Conservation (phyloP, 495 filamentous ascomycete species). For the Usnea hakonensis region DNA sequence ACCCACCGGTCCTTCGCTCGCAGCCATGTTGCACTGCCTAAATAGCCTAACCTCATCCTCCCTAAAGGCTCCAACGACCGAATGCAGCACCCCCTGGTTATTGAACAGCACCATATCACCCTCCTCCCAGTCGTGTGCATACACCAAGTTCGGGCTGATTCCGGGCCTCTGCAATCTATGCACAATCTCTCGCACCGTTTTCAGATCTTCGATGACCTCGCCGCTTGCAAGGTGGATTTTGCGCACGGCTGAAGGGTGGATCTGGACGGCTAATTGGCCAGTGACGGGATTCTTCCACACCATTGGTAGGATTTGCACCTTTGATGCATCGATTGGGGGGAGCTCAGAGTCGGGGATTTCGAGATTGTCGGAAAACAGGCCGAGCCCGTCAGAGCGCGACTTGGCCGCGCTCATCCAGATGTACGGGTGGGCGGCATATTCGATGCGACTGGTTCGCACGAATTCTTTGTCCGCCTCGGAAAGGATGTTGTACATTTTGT, state of each 20-base stretch:
- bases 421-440: constrained; percentile 71
- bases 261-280: constrained; percentile 57
- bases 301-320: constrained; percentile 64
- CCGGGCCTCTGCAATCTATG: constrained; percentile 62
- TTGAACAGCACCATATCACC: constrained; percentile 68
- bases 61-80: constrained; percentile 64
- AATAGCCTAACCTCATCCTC: constrained; percentile 64
- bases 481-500: constrained; percentile 55
- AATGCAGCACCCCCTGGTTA: constrained; percentile 63
- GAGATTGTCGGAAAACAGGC: constrained; percentile 52
- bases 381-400: constrained; percentile 58
- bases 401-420: constrained; percentile 65
- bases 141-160: constrained; percentile 58
- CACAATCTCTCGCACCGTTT: constrained; percentile 56
- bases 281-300: constrained; percentile 66
- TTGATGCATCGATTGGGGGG: constrained; percentile 52
- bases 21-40: constrained; percentile 68
- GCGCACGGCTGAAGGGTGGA: constrained; percentile 60
- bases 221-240: constrained; percentile 57
- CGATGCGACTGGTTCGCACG: constrained; percentile 52
- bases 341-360: constrained; percentile 51
- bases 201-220: constrained; percentile 55
- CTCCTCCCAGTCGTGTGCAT: constrained; percentile 67
- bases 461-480: constrained; percentile 59
- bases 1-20: constrained; percentile 45